Evolutionary conservation across 352 stramenopile genomes (phyloP), one percentile per base, ranked within the genome.

Genomic region (Globisporangium cystogenes): DNA sequence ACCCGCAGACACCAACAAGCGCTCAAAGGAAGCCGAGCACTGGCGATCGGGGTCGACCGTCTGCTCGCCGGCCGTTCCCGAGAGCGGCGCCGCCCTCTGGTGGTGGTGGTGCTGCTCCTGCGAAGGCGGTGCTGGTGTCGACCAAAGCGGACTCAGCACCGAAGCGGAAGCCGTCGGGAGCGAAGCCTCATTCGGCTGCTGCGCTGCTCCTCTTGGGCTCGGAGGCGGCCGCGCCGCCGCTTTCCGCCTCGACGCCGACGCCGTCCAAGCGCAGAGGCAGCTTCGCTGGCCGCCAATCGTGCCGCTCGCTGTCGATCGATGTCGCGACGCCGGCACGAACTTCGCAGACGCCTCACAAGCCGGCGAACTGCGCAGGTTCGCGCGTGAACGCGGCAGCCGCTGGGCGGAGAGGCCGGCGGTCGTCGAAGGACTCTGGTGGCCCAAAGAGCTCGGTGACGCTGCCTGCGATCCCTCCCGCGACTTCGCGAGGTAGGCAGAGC

Each of bases 121-220:
- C 43, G 8, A 58, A 4, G 8, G 20, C 33, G 18, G 14, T 12
- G 12, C 20, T 26, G 10, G 12, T 4, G 29, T 21, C 44, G 36
- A 51, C 24, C 40, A 23, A 41, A 55, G 2, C 23, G 27, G 23
- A 29, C 2, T 37, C 36, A 10, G 20, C 8, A 23, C 26, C 47
- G 11, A 55, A 52, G 21, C 31, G 53, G 27, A 64, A 52, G 39
- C 8, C 40, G 12, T 50, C 39, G 0, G 23, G 36, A 16, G 21
- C 36, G 10, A 55, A 51, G 23, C 5, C 20, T 12, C 5, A 15
- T 7, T 51, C 40, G 4, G 35, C 37, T 12, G 56, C 54, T 18
- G 54, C 47, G 16, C 40, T 55, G 54, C 16, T 63, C 18, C 41
- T 66, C 15, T 59, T 62, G 54, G 54, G 43, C 0, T 27, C 39